Evolutionary conservation across 2,329 filamentous ascomycete species (phyloP).

Genomic region (Gaeumannomyces sp.): DNA sequence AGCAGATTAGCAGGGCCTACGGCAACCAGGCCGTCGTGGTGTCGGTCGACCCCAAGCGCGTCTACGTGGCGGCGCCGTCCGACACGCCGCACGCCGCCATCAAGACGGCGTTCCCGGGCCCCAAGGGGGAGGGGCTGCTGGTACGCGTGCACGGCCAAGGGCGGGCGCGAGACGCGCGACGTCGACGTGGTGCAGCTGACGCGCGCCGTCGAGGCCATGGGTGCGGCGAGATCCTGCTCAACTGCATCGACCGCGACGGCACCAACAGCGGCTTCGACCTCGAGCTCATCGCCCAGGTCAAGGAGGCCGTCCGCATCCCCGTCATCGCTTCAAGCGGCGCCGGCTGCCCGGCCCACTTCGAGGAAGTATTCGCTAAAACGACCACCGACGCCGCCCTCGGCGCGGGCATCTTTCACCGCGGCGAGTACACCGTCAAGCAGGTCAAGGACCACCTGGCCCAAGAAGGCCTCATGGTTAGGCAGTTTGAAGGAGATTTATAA

Average conservation of each 20-base stretch:
- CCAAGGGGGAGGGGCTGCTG: conserved; percentile 79
- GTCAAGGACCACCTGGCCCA: conserved; percentile 77
- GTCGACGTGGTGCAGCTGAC: conserved; percentile 86
- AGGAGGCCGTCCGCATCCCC: conserved; percentile 78
- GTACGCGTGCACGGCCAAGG: conserved; percentile 97
- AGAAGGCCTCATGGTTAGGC: conserved; percentile 70
- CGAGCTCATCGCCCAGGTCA: conserved; percentile 84
- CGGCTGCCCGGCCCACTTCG: conserved; percentile 80
- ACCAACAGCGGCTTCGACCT: conserved; percentile 92
- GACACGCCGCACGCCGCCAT: conserved; percentile 70
- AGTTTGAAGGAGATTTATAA: conserved; percentile 57
- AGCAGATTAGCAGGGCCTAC: conserved; percentile 89
- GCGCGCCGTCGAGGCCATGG: conserved; percentile 90
- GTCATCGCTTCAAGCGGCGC: conserved; percentile 94
- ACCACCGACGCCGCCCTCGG: conserved; percentile 87
- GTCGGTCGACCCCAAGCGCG: conserved; percentile 85
- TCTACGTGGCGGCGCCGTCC: conserved; percentile 70
- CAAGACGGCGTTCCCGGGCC: conserved; percentile 62
- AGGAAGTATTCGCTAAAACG: conserved; percentile 82
- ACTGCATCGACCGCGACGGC: conserved; percentile 96
- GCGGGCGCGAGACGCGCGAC: conserved; percentile 88
- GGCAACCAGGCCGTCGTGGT: conserved; percentile 96
- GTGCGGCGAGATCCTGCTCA: conserved; percentile 90
- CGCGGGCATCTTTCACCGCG: conserved; percentile 95
- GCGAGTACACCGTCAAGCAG: conserved; percentile 88